Conservation (phyloP, 306 rosid species). For the Nissolia schottii region DNA sequence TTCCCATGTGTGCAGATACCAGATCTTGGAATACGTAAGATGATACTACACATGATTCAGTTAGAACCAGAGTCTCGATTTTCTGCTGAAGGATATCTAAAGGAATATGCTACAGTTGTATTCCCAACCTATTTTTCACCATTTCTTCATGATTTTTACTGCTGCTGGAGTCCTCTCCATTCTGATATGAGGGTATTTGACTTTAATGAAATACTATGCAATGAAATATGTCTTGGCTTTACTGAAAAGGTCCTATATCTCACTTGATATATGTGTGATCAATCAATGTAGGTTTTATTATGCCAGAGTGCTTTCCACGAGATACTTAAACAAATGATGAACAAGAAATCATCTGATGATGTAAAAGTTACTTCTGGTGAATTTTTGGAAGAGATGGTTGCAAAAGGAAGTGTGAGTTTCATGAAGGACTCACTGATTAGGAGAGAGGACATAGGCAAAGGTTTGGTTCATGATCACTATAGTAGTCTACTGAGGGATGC, state of each 20-base stretch:
- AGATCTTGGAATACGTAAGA: slow-evolving; percentile 82
- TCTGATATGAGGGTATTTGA: slow-evolving; percentile 86
- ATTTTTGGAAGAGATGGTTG: slow-evolving; percentile 47
- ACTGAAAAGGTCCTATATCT: background rate
- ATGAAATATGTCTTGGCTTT: background rate
- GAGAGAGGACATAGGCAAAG: slow-evolving; percentile 54
- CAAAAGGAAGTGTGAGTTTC: slow-evolving; percentile 53
- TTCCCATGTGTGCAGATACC: slow-evolving; percentile 67
- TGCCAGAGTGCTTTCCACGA: slow-evolving; percentile 89
- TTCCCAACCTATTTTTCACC: slow-evolving; percentile 88
- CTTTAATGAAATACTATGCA: background rate
- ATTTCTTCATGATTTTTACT: slow-evolving; percentile 83
- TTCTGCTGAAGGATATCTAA: slow-evolving; percentile 81
- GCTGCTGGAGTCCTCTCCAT: slow-evolving; percentile 89
- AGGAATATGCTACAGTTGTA: slow-evolving; percentile 70
- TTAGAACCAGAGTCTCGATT: slow-evolving; percentile 83
- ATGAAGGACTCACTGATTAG: slow-evolving; percentile 40
- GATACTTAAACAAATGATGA: slow-evolving; percentile 90
- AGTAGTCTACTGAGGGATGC: slow-evolving; percentile 67
- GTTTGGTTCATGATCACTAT: slow-evolving; percentile 51
- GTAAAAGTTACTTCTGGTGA: slow-evolving; percentile 34
- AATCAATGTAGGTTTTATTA: slow-evolving; percentile 58
- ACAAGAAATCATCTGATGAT: slow-evolving; percentile 45
- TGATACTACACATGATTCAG: slow-evolving; percentile 96
- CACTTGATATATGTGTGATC: slow-evolving; percentile 2